Evolutionary conservation across 2,329 filamentous ascomycete species (phyloP).

Genomic region (Paramyrothecium roridum): DNA sequence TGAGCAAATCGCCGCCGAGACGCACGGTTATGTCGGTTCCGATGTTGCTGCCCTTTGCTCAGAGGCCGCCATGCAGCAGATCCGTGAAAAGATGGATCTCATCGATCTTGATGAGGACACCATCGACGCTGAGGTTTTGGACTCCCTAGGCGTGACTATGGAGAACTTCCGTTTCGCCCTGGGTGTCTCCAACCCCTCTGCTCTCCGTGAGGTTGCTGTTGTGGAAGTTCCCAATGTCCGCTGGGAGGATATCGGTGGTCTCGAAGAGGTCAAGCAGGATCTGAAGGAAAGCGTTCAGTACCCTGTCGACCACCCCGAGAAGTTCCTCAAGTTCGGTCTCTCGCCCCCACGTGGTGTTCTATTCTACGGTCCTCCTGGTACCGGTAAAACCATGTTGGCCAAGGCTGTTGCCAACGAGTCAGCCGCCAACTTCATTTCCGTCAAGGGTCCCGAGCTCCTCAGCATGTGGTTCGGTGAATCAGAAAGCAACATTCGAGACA

Average conservation of each 20-base stretch:
- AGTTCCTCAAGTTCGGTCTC: conserved; percentile 99
- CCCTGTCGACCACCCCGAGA: conserved; percentile 98
- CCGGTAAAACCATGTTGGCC: conserved; percentile 99
- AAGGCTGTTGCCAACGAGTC: conserved; percentile 99
- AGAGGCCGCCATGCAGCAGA: conserved; percentile 99
- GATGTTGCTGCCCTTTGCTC: conserved; percentile 98
- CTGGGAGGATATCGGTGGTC: conserved; percentile 99
- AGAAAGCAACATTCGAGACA: conserved; percentile 99
- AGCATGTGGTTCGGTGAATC: conserved; percentile 99
- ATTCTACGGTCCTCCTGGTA: conserved; percentile 98
- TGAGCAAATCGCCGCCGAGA: conserved; percentile 94
- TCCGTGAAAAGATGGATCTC: conserved; percentile 99
- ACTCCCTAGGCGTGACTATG: conserved; percentile 98
- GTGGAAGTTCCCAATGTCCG: conserved; percentile 99
- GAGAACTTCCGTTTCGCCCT: conserved; percentile 99
- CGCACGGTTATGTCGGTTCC: conserved; percentile 97
- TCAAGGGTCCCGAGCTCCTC: conserved; percentile 96
- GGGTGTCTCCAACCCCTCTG: conserved; percentile 96
- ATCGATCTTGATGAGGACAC: conserved; percentile 99
- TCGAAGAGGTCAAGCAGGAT: conserved; percentile 98
- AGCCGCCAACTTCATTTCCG: conserved; percentile 98
- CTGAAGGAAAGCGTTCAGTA: conserved; percentile 99
- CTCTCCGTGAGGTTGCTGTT: conserved; percentile 96
- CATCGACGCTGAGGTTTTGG: conserved; percentile 96
- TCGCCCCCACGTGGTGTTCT: conserved; percentile 97